Evolutionary conservation across 257 asterid species (phyloP).

Genomic region (Przewalskia tangutica): DNA sequence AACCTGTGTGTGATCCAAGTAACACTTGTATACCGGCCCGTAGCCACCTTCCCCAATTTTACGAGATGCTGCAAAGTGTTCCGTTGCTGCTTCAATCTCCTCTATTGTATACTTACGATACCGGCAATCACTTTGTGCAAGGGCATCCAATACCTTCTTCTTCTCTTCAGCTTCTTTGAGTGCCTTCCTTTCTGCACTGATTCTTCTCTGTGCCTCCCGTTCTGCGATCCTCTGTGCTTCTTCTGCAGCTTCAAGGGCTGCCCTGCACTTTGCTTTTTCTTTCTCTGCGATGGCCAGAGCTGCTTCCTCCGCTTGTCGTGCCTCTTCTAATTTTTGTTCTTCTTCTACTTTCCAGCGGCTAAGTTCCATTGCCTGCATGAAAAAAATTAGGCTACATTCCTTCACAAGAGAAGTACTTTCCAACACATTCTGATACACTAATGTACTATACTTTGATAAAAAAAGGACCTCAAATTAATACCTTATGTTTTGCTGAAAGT

Average conservation of each 20-base stretch:
- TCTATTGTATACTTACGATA: slow-evolving; percentile 68
- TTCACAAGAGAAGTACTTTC: neutral
- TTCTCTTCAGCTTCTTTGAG: slow-evolving; percentile 62
- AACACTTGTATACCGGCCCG: slow-evolving; percentile 76
- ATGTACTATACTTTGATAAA: neutral
- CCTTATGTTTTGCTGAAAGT: slow-evolving; percentile 72
- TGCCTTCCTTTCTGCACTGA: slow-evolving; percentile 65
- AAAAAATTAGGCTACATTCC: neutral
- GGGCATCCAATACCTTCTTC: slow-evolving; percentile 43
- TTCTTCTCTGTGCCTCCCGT: slow-evolving; percentile 73
- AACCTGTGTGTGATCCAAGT: slow-evolving; percentile 74
- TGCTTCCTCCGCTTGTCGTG: slow-evolving; percentile 65
- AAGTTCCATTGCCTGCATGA: slow-evolving; percentile 62
- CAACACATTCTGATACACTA: neutral
- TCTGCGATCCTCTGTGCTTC: slow-evolving; percentile 85
- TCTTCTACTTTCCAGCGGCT: slow-evolving; percentile 83
- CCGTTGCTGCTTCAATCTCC: slow-evolving; percentile 82
- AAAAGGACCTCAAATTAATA: slow-evolving; percentile 3
- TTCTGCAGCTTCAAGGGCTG: slow-evolving; percentile 81
- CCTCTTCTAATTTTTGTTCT: slow-evolving; percentile 58
- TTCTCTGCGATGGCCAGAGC: slow-evolving; percentile 67
- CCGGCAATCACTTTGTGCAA: slow-evolving; percentile 52
- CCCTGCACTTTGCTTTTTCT: slow-evolving; percentile 71
- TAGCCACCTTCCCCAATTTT: slow-evolving; percentile 96
- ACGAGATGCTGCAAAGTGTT: slow-evolving; percentile 41